phyloP scores from a whole-genome alignment of 495 filamentous ascomycete species.

The Parathielavia hyrcaniae region DNA sequence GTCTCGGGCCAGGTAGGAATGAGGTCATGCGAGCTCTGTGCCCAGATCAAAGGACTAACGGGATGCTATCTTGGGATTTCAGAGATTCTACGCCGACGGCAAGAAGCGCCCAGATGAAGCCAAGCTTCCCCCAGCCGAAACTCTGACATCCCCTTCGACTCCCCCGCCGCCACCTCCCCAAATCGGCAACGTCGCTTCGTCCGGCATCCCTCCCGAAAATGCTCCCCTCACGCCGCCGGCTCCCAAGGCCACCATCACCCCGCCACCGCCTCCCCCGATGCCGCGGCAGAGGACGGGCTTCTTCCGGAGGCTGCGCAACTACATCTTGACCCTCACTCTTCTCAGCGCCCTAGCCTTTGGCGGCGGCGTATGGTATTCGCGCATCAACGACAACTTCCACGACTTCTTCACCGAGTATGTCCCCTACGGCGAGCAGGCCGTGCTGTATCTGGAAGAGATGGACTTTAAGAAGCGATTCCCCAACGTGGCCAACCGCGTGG shows the following conservation, averaged over 20 bases:
- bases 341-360: slow-evolving; percentile 72
- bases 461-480: slow-evolving; percentile 92
- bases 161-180: slow-evolving; percentile 41
- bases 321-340: slow-evolving; percentile 64
- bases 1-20: slow-evolving; percentile 35
- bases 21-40: slow-evolving; percentile 16
- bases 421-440: slow-evolving; percentile 88
- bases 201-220: slow-evolving; percentile 55
- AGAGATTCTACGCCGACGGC: slow-evolving; percentile 56
- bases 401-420: slow-evolving; percentile 99
- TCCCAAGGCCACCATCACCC: slow-evolving; percentile 40
- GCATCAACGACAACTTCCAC: slow-evolving; percentile 94
- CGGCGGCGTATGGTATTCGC: slow-evolving; percentile 82
- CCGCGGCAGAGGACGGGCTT: slow-evolving; percentile 62
- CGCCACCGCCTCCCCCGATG: slow-evolving; percentile 43
- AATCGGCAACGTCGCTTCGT: slow-evolving; percentile 34
- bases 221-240: slow-evolving; percentile 53
- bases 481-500: slow-evolving; percentile 50
- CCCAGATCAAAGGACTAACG: neutral
- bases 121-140: slow-evolving; percentile 55
- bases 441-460: slow-evolving; percentile 94
- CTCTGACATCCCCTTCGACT: slow-evolving; percentile 45
- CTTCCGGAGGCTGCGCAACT: slow-evolving; percentile 60
- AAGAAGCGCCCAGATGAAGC: slow-evolving; percentile 50
- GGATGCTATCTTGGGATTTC: neutral